Percentiles rank a stretch among this genome's conserved stretches.
These are phyloP conservation scores for Lagerstroemia speciosa DNA, from an alignment of 345 rosid species.

Conservation along the genomic window DNA sequence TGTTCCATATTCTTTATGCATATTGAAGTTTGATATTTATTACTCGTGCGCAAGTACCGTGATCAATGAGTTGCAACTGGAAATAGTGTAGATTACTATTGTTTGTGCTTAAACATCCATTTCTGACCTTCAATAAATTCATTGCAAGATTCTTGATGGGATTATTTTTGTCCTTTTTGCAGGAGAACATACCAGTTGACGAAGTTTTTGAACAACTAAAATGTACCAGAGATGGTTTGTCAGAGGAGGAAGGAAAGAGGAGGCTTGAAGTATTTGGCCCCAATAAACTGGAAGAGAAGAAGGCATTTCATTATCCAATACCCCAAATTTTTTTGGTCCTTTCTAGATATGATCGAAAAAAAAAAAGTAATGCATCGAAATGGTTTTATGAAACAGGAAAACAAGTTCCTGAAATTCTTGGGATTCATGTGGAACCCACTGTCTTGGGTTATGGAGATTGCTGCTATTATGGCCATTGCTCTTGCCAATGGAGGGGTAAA, in stretches of 20 bases:
- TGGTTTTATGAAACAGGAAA: constrained; percentile 40
- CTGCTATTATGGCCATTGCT: constrained; percentile 81
- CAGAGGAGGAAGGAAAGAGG: constrained; percentile 62
- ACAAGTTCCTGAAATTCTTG: constrained; percentile 59
- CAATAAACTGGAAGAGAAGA: constrained; percentile 93
- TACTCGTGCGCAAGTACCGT: too few relatives aligned
- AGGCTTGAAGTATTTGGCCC: constrained; percentile 74
- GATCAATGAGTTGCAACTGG: too few relatives aligned
- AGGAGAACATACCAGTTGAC: constrained; percentile 77
- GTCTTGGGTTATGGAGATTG: constrained; percentile 89
- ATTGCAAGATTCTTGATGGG: too few relatives aligned
- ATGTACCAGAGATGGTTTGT: constrained; percentile 71
- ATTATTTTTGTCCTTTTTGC: not conserved
- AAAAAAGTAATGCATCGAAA: not conserved
- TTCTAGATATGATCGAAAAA: not conserved
- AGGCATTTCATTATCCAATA: constrained; percentile 9
- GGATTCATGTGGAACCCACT: constrained; percentile 96
- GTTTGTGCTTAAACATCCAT: not conserved
- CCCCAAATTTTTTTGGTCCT: not conserved
- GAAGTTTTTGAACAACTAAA: constrained; percentile 81
- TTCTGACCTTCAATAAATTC: too few relatives aligned
- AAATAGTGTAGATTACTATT: not conserved
- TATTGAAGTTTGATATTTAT: too few relatives aligned
- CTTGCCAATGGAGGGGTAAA: constrained; percentile 76
- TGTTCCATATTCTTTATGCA: too few relatives aligned